Percentiles rank a stretch among this genome's conserved stretches.
phyloP scores from a whole-genome alignment of 177 flowering plant genomes.

The Vitis hybrid region DNA sequence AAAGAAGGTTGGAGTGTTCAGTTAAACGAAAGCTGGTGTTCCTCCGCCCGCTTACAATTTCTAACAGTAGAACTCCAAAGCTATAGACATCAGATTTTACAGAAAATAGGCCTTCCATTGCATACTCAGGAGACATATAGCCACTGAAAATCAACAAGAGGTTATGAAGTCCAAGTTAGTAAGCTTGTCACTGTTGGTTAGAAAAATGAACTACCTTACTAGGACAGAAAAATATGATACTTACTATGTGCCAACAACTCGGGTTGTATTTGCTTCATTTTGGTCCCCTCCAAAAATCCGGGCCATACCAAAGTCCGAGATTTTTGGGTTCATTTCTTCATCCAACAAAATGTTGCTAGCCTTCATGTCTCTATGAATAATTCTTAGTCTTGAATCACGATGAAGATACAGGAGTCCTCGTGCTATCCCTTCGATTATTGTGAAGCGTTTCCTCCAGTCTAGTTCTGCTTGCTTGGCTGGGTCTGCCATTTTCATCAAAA shows the following conservation, averaged over 20 bases:
- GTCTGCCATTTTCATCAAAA: slow-evolving; percentile 25
- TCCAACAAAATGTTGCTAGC: slow-evolving; percentile 47
- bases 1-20: slow-evolving; percentile 25
- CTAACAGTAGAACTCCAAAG: slow-evolving; percentile 40
- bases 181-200: background rate
- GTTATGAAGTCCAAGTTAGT: background rate
- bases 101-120: slow-evolving; percentile 50
- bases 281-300: slow-evolving; percentile 46
- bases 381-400: slow-evolving; percentile 44
- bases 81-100: slow-evolving; percentile 48
- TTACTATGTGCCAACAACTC: slow-evolving; percentile 54
- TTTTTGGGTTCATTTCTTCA: slow-evolving; percentile 55
- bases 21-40: slow-evolving; percentile 35
- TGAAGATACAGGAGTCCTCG: slow-evolving; percentile 60
- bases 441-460: slow-evolving; percentile 44
- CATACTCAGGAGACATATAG: slow-evolving; percentile 51
- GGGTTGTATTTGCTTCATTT: slow-evolving; percentile 37
- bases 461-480: slow-evolving; percentile 26
- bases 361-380: slow-evolving; percentile 46
- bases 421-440: slow-evolving; percentile 53
- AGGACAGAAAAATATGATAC: slow-evolving; percentile 2
- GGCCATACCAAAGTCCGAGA: slow-evolving; percentile 57
- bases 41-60: slow-evolving; percentile 35
- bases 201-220: background rate
- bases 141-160: slow-evolving; percentile 26